phyloP scores from a whole-genome alignment of 768 basidiomycete genomes.

The Mrakia gelida region DNA sequence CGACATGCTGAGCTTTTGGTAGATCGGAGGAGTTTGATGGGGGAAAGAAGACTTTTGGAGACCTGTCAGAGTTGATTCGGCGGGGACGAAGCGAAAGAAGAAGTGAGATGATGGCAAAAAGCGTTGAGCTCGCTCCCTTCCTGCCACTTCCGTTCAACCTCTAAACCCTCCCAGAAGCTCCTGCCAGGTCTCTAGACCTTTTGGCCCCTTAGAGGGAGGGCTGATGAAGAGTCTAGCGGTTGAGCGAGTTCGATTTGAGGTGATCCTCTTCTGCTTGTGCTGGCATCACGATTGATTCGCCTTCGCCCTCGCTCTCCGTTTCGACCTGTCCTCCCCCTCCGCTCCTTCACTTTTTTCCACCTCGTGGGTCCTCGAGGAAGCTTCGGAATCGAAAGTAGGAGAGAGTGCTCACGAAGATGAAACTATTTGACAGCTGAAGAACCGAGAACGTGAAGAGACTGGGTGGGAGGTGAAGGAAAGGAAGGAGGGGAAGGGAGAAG shows the following conservation, averaged over 20 bases:
- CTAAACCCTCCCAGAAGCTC: too few species aligned
- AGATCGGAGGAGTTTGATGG: not conserved
- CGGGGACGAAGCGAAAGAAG: too few species aligned
- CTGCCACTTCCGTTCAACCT: too few species aligned
- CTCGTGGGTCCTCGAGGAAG: too few species aligned
- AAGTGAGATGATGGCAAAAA: too few species aligned
- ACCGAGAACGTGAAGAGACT: not conserved
- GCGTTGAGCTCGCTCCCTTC: too few species aligned
- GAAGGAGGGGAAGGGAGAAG: not conserved
- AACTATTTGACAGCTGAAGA: not conserved
- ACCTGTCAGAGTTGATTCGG: not conserved
- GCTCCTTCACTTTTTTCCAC: not conserved
- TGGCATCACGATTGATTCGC: not conserved
- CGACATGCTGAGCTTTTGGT: not conserved
- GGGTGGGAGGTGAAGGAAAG: not conserved
- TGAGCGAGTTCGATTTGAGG: too few species aligned
- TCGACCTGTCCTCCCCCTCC: not conserved
- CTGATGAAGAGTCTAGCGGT: too few species aligned
- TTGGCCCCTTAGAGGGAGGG: too few species aligned
- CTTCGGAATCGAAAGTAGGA: not conserved
- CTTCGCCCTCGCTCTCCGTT: not conserved
- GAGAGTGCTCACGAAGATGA: not conserved
- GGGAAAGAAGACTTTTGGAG: not conserved
- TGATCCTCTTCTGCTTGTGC: too few species aligned
- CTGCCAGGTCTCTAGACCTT: too few species aligned